Evolutionary conservation across 768 basidiomycete species (phyloP), one percentile per base, ranked within the genome.

Genomic region (Auricularia sp.): DNA sequence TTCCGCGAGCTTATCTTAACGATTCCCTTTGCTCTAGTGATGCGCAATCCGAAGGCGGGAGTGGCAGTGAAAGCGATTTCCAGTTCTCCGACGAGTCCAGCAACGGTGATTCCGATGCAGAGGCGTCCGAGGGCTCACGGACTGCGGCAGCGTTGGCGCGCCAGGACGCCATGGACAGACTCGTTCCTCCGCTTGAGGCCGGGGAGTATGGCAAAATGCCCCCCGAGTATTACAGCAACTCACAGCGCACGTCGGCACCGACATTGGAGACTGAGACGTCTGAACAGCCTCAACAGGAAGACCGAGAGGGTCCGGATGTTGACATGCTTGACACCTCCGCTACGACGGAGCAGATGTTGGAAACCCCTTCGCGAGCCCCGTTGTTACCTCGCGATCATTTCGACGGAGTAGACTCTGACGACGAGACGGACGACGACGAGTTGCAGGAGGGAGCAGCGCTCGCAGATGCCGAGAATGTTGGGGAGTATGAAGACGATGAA

Each of bases 391-490:
- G 92, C 33, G 88, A 98, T 70, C 81, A 81, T 69, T 98, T 88
- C 71, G 97, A 99, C 61, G 97, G 97, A 1, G 92, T 90, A 34
- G 78, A 96, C 72, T 97, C 94, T 2, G 93, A 94, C 69, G 92
- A 94, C 68, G 92, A 93, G 69, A 87, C 85, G 0, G 87, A 89
- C 63, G 85, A 85, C 59, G 88, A 86, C 39, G 81, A 77, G 21
- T 18, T 59, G 24, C 29, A 59, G n/a, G 65, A 68, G 2, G 66
- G 68, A 54, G 67, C 70, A 11, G 71, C 69, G 21, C 62, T 71
- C 7, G 69, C 67, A 7, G 70, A 68, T 21, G 61, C 68, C 34
- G 74, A 74, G 14, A 80, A 77, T 3, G 66, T 61, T 13, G 66
- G 59, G 13, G 80, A 77, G 1, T 85, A 83, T 62, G 76, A 73